These are phyloP conservation scores for Gynochthodes officinalis DNA, from an alignment of 257 asterid species.

Conservation along the genomic window DNA sequence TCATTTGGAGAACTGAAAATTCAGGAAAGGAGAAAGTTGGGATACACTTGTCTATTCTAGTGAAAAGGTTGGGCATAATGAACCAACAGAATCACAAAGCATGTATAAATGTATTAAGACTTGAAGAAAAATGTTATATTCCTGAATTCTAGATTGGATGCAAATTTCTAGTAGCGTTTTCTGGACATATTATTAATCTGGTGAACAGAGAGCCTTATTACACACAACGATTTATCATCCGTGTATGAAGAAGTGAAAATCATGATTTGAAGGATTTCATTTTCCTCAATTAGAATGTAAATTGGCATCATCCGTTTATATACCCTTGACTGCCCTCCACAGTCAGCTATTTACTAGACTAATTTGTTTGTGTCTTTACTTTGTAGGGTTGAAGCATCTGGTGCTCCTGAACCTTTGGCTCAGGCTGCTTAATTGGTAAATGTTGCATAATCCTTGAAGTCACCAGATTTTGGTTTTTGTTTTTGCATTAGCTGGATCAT, in stretches of 20 bases:
- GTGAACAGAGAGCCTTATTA: not conserved
- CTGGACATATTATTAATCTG: not conserved
- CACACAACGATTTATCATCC: not conserved
- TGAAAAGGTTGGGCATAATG: not conserved
- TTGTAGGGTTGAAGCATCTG: slow-evolving; percentile 60
- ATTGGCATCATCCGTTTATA: no score
- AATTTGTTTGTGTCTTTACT: not conserved
- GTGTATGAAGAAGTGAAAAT: not conserved
- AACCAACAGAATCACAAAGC: not conserved
- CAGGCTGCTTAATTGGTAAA: slow-evolving; percentile 45
- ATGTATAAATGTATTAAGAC: not conserved
- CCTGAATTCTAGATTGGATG: no score
- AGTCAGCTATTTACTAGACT: not conserved
- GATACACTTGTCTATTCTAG: no score
- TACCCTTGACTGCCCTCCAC: no score
- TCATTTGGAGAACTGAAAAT: not conserved
- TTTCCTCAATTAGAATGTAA: not conserved
- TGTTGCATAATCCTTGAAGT: not conserved
- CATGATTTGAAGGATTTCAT: not conserved
- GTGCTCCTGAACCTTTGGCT: slow-evolving; percentile 45
- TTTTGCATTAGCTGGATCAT: not conserved
- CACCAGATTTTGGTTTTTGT: not conserved
- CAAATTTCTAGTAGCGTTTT: not conserved
- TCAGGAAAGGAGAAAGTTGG: not conserved
- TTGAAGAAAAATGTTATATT: not conserved